Conservation (phyloP, 345 rosid species). For the Lagerstroemia speciosa region DNA sequence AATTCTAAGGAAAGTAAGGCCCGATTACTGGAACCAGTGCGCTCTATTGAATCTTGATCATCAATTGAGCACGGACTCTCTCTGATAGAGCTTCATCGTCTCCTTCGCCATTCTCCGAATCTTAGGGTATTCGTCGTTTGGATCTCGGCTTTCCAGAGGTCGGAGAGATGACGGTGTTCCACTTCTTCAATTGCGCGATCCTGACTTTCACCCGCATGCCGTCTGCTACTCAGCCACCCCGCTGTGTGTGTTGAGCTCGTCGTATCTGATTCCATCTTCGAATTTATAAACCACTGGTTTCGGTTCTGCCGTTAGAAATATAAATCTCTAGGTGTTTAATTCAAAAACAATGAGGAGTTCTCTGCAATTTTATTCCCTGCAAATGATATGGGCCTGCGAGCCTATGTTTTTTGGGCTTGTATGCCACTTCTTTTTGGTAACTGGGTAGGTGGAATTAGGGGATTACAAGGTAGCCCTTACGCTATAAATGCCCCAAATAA, state of each 20-base stretch:
- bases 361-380: too few relatives aligned
- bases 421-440: too few relatives aligned
- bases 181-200: constrained; percentile 98
- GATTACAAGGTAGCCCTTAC: too few relatives aligned
- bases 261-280: background rate
- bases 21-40: background rate
- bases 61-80: background rate
- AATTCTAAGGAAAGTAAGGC: background rate
- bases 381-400: too few relatives aligned
- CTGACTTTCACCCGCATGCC: constrained; percentile 97
- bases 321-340: background rate
- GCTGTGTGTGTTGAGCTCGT: constrained; percentile 29
- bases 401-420: too few relatives aligned
- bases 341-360: too few relatives aligned
- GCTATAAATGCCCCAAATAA: too few relatives aligned
- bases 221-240: constrained; percentile 99
- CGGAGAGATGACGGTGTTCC: constrained; percentile 72
- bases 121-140: background rate
- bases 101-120: background rate
- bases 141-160: background rate
- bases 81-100: too few relatives aligned
- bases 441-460: too few relatives aligned
- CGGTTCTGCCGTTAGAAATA: background rate
- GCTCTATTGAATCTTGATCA: background rate
- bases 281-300: background rate